Base-by-base conservation (phyloP, 345 rosid species). In the Melastoma malabathricum region DNA sequence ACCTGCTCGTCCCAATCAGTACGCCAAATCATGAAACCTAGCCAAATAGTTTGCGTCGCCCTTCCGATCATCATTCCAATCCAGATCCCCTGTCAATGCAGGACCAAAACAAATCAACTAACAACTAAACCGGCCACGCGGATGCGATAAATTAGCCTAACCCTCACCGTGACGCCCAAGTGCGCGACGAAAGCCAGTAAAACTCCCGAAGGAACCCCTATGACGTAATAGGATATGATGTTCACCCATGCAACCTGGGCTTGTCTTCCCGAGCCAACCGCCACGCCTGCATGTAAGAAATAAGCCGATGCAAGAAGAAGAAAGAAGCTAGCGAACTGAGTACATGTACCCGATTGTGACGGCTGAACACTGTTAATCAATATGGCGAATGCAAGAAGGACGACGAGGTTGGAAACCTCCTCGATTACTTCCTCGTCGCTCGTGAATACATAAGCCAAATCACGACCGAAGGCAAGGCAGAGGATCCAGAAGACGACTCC, bases 331-430 rank as follows among this genome's bases (percentile, higher is more conserved):
- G 2, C 10, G 14, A n/a, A 15, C 16, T 51, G 43, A 27, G 52
- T 10, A 15, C 13, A 43, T 15, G 5, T 17, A 65, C 89, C 94
- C 50, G 82, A 52, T 51, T 79, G 67, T 10, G 81, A 70, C 19
- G 84, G 72, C 55, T 81, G 86, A 55, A 75, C 31, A 43, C 89
- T 83, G 61, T 82, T 86, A 25, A 86, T 59, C 59, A 83, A 57
- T 18, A 86, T 48, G 15, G 92, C 72, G 62, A 83, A 48, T 44
- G 89, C 77, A 19, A 83, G 93, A 4, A 80, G 66, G 5, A 64
- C 19, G 17, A 84, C 75, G 34, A 86, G 86, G 18, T 55, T 55
- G 14, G 83, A 63, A 0, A 79, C 75, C 6, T 55, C 59, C 12
- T 73, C 61, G 3, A 71, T 75, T 47, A 86, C 77, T 49, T 59